Evolutionary conservation across 306 rosid species (phyloP).

Genomic region (Dryas octopetala): DNA sequence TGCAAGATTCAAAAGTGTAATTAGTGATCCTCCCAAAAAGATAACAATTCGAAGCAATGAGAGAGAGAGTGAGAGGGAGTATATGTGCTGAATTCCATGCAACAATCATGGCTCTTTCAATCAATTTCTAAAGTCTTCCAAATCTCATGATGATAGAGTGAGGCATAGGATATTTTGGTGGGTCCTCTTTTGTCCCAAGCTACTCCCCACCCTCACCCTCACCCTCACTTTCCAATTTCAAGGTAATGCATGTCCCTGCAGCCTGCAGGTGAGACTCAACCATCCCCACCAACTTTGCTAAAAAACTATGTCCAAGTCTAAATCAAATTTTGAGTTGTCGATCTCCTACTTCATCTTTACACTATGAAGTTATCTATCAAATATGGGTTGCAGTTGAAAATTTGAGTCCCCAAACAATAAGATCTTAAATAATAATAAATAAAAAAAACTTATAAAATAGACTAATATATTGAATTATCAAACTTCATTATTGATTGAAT

Average conservation of each 20-base stretch:
- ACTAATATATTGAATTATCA: too few relatives aligned
- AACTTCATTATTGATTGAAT: too few relatives aligned
- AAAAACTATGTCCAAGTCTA: background rate
- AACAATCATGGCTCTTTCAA: conserved; percentile 58
- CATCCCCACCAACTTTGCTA: conserved; percentile 52
- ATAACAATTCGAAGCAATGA: conserved; percentile 38
- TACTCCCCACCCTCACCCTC: background rate
- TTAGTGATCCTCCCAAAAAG: conserved; percentile 40
- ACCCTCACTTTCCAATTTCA: background rate
- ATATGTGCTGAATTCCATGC: conserved; percentile 73
- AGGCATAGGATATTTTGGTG: conserved; percentile 64
- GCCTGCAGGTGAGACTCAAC: conserved; percentile 39
- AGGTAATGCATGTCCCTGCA: background rate
- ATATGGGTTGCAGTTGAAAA: too few relatives aligned
- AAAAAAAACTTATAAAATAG: too few relatives aligned
- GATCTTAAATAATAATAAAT: too few relatives aligned
- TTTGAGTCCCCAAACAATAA: too few relatives aligned
- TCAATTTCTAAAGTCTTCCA: conserved; percentile 53
- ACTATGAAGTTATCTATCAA: too few relatives aligned
- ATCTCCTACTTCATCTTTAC: background rate
- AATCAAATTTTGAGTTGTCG: background rate
- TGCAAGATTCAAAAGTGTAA: conserved; percentile 45
- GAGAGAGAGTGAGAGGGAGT: conserved; percentile 19
- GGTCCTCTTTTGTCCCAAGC: conserved; percentile 45
- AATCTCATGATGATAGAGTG: conserved; percentile 68